These are phyloP conservation scores for Hanseniaspora nectarophila DNA, from an alignment of 805 yeast species.

Conservation along the genomic window DNA sequence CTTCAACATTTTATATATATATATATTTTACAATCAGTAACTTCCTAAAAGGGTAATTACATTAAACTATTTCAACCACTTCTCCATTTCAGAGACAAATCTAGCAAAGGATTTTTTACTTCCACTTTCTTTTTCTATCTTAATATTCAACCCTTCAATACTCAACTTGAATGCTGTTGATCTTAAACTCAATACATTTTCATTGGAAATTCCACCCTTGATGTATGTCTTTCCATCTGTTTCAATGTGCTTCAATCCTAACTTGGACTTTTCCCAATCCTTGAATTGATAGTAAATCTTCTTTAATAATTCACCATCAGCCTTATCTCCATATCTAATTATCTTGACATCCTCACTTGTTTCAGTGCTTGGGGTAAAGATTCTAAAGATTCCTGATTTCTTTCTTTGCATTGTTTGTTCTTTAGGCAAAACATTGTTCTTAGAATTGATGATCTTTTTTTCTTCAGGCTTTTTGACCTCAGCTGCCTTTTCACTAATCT, in stretches of 20 bases:
- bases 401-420: constrained; percentile 15
- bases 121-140: constrained; percentile 53
- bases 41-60: background rate
- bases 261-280: constrained; percentile 51
- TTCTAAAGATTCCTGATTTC: constrained; percentile 16
- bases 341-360: background rate
- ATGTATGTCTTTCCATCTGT: constrained; percentile 36
- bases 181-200: constrained; percentile 50
- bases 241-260: constrained; percentile 46
- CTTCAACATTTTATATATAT: too few relatives aligned
- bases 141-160: constrained; percentile 24
- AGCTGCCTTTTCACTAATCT: constrained; percentile 11
- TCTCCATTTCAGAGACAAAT: constrained; percentile 50
- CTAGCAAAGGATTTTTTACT: constrained; percentile 50
- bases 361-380: constrained; percentile 5
- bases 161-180: constrained; percentile 49
- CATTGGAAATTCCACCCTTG: constrained; percentile 51
- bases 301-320: constrained; percentile 34
- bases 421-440: constrained; percentile 15
- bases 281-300: constrained; percentile 50
- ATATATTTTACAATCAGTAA: too few relatives aligned
- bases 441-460: constrained; percentile 15
- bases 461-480: background rate
- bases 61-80: constrained; percentile 53
- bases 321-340: constrained; percentile 18